Evolutionary conservation across 768 basidiomycete genomes (phyloP).

Genomic region (Panellus pusillus): DNA sequence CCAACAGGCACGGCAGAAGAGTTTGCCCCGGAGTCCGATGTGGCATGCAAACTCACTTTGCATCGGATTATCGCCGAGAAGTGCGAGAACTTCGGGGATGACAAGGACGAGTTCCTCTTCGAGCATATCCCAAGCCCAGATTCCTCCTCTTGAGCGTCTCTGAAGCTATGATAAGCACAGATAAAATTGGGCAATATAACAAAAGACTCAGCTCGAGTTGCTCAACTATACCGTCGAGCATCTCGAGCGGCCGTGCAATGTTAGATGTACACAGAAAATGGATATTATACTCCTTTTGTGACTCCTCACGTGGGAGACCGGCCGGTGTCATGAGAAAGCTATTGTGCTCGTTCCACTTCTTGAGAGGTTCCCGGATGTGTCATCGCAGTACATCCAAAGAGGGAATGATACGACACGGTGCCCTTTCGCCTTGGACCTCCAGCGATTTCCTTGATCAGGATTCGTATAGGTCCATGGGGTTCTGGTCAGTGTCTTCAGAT

Average conservation of each 20-base stretch:
- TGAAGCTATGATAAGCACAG: no score
- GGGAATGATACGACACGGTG: slow-evolving; percentile 30
- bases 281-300: slow-evolving; percentile 35
- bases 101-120: slow-evolving; percentile 30
- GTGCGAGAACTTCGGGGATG: slow-evolving; percentile 30
- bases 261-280: slow-evolving; percentile 46
- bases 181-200: no score
- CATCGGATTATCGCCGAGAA: slow-evolving; percentile 50
- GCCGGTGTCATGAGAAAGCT: slow-evolving; percentile 37
- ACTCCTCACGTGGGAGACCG: slow-evolving; percentile 32
- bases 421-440: slow-evolving; percentile 30
- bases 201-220: slow-evolving; percentile 32
- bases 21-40: slow-evolving; percentile 36
- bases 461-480: slow-evolving; percentile 20
- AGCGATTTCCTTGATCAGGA: slow-evolving; percentile 25
- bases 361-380: slow-evolving; percentile 45
- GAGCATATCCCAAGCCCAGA: slow-evolving; percentile 44
- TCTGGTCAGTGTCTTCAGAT: no score
- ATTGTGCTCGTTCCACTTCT: slow-evolving; percentile 51
- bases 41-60: slow-evolving; percentile 46
- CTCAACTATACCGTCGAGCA: slow-evolving; percentile 39
- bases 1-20: slow-evolving; percentile 41
- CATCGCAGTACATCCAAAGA: slow-evolving; percentile 45
- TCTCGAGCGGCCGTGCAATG: slow-evolving; percentile 40
- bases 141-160: no score